These are phyloP conservation scores for Xanthoconium separans DNA, from an alignment of 1,284 basidiomycete species.

Conservation along the genomic window DNA sequence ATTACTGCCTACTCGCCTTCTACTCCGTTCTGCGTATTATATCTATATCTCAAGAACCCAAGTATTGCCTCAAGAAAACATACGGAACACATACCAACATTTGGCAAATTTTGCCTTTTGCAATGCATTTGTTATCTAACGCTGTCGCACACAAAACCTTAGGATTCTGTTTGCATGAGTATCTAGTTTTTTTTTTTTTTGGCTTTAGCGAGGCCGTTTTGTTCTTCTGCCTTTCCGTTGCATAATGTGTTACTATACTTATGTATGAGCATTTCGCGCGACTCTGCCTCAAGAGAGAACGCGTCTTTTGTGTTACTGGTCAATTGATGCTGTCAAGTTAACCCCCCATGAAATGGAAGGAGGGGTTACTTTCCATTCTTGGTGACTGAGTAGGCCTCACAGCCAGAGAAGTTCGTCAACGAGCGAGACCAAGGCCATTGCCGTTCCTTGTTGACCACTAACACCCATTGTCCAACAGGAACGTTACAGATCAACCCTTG, in stretches of 20 bases:
- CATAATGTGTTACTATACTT: conserved; percentile 14
- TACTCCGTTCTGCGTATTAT: conserved; percentile 36
- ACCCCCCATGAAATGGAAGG: conserved; percentile 25
- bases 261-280: not conserved
- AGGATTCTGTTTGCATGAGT: conserved; percentile 27
- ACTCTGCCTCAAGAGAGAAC: not conserved
- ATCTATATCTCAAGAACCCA: conserved; percentile 39
- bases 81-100: conserved; percentile 37
- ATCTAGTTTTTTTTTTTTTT: conserved; percentile 22
- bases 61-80: conserved; percentile 31
- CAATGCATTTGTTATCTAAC: conserved; percentile 38
- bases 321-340: not conserved
- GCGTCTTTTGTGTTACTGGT: not conserved
- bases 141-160: conserved; percentile 28
- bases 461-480: conserved; percentile 22
- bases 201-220: not conserved
- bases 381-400: conserved; percentile 24
- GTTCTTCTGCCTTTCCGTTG: not conserved
- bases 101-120: conserved; percentile 23
- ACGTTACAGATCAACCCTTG: conserved; percentile 15
- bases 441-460: conserved; percentile 17
- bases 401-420: conserved; percentile 26
- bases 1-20: conserved; percentile 27
- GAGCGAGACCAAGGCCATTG: conserved; percentile 26
- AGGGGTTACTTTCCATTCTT: conserved; percentile 31